Evolutionary conservation across 2,329 filamentous ascomycete genomes (phyloP).

Genomic region (Aspergillus glaucus): DNA sequence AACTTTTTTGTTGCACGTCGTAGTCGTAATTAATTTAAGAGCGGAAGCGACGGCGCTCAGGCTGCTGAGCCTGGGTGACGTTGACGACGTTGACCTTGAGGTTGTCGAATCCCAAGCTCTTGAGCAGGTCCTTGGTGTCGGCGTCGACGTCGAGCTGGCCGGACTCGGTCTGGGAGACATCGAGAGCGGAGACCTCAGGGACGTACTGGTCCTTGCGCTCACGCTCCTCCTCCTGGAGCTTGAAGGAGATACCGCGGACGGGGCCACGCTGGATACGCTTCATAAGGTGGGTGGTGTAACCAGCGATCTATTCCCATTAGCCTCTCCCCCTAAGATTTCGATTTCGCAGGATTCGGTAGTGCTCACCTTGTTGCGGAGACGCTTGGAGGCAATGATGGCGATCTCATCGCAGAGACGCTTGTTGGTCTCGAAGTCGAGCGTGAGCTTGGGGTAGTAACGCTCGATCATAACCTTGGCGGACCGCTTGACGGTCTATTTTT

Average conservation of each 20-base stretch:
- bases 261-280: conserved; percentile 99
- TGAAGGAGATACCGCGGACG: conserved; percentile 99
- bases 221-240: conserved; percentile 99
- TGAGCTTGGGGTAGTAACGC: conserved; percentile 95
- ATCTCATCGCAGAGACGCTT: conserved; percentile 99
- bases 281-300: conserved; percentile 98
- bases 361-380: conserved; percentile 93
- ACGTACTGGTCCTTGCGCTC: conserved; percentile 99
- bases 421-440: conserved; percentile 99
- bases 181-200: conserved; percentile 95
- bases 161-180: conserved; percentile 87
- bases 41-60: conserved; percentile 72
- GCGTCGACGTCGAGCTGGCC: conserved; percentile 91
- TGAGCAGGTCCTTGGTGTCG: conserved; percentile 98
- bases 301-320: conserved; percentile 64
- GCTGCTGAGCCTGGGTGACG: conserved; percentile 79
- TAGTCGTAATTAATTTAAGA: conserved; percentile 16
- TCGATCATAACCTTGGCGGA: conserved; percentile 99
- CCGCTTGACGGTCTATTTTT: conserved; percentile 61
- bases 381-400: conserved; percentile 97
- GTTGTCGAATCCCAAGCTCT: conserved; percentile 96
- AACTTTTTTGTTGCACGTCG: conserved; percentile 19
- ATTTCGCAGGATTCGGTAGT: neutral
- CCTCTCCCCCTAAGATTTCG: neutral
- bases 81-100: conserved; percentile 94